phyloP scores from a whole-genome alignment of 2,329 filamentous ascomycete genomes.

The Hortaea werneckii region DNA sequence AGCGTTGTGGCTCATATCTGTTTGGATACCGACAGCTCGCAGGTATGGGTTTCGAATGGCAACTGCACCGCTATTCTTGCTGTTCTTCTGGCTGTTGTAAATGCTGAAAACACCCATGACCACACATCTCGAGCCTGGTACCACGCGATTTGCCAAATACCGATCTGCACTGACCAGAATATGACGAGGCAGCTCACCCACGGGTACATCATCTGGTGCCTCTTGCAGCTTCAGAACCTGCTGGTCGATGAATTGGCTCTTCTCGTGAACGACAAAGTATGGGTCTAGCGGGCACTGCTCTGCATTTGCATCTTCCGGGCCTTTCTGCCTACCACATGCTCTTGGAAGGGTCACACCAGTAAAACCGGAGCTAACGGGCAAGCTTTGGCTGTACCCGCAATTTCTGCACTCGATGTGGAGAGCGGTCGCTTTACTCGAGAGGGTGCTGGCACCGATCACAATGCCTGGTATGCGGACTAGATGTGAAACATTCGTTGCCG shows the following conservation, averaged over 20 bases:
- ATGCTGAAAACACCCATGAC: conserved; percentile 98
- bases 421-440: conserved; percentile 88
- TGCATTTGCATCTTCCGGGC: conserved; percentile 44
- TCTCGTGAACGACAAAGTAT: conserved; percentile 92
- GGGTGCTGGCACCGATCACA: conserved; percentile 90
- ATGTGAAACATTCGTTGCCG: conserved; percentile 82
- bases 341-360: conserved; percentile 76
- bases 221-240: conserved; percentile 97
- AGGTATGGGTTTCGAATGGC: conserved; percentile 94
- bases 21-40: conserved; percentile 82
- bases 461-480: conserved; percentile 97
- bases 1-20: conserved; percentile 77
- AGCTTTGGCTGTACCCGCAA: conserved; percentile 61
- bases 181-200: conserved; percentile 88
- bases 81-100: conserved; percentile 76
- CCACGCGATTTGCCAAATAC: conserved; percentile 89
- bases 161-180: conserved; percentile 94
- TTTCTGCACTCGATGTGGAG: conserved; percentile 81
- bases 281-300: conserved; percentile 87
- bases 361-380: conserved; percentile 76
- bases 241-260: conserved; percentile 89
- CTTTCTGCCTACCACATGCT: conserved; percentile 53
- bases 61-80: conserved; percentile 72
- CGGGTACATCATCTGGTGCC: conserved; percentile 91
- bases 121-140: conserved; percentile 87